These are phyloP conservation scores for Aphanocladium album DNA, from an alignment of 2,329 filamentous ascomycete species.

Conservation along the genomic window DNA sequence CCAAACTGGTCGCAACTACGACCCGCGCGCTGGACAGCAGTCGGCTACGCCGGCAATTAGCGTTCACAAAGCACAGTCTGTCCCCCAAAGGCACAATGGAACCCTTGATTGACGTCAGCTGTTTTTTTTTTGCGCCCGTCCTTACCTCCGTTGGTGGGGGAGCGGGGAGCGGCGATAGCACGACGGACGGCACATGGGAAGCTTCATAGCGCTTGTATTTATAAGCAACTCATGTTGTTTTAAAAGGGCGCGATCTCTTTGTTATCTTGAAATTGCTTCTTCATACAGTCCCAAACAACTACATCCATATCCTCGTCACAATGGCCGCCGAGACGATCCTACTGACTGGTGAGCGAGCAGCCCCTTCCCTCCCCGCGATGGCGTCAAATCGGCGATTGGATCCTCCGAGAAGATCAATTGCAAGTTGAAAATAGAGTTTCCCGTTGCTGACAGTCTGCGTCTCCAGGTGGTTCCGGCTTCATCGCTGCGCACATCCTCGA, in stretches of 20 bases:
- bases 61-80: background rate
- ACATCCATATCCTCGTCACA: background rate
- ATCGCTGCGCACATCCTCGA: slow-evolving; percentile 53
- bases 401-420: too few relatives aligned
- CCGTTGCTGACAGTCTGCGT: background rate
- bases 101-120: slow-evolving; percentile 8
- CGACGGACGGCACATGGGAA: background rate
- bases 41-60: background rate
- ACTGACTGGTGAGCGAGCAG: background rate
- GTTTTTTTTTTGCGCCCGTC: background rate
- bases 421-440: too few relatives aligned
- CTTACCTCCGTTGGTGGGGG: background rate
- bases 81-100: background rate
- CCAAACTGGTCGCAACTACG: too few relatives aligned
- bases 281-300: background rate
- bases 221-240: background rate
- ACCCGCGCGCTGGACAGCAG: too few relatives aligned
- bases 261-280: background rate
- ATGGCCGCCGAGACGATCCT: slow-evolving; percentile 7
- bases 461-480: slow-evolving; percentile 46
- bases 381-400: background rate
- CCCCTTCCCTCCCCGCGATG: background rate
- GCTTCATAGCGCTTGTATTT: background rate
- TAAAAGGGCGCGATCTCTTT: background rate
- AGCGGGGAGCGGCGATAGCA: slow-evolving; percentile 6